Conservation (phyloP, 495 filamentous ascomycete species). For the Collariella sp. region DNA sequence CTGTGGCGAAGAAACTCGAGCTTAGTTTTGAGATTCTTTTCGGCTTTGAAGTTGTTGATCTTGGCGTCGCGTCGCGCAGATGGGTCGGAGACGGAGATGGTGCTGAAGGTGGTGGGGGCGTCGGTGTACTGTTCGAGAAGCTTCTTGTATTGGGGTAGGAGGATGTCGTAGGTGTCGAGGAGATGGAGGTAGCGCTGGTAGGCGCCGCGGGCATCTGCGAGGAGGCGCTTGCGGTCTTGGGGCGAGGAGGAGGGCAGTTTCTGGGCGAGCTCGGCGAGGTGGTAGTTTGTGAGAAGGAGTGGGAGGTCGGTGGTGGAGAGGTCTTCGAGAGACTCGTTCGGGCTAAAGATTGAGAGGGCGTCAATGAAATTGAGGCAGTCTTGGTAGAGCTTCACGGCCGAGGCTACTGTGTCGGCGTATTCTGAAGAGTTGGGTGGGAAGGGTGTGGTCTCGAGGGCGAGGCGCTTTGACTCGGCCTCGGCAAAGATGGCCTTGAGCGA, state of each 20-base stretch:
- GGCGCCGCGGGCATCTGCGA: constrained; percentile 52
- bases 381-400: constrained; percentile 60
- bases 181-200: constrained; percentile 72
- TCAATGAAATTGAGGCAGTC: constrained; percentile 61
- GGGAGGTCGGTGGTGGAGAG: constrained; percentile 73
- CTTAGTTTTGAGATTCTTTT: constrained; percentile 78
- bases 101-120: constrained; percentile 56
- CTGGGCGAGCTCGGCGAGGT: constrained; percentile 28
- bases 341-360: constrained; percentile 72
- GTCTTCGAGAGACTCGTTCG: constrained; percentile 86
- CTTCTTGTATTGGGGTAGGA: constrained; percentile 57
- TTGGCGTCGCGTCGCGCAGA: constrained; percentile 68
- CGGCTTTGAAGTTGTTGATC: constrained; percentile 73
- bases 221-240: constrained; percentile 51
- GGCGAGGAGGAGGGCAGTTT: constrained; percentile 45
- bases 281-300: constrained; percentile 43
- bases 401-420: constrained; percentile 59
- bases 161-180: constrained; percentile 68
- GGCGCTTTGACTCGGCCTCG: constrained; percentile 46
- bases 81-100: constrained; percentile 57
- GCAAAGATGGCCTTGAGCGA: constrained; percentile 39
- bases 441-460: constrained; percentile 27
- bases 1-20: constrained; percentile 49
- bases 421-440: constrained; percentile 44
- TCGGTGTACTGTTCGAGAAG: constrained; percentile 65